phyloP scores from a whole-genome alignment of 345 rosid genomes.

The Eucalyptus shirleyi region DNA sequence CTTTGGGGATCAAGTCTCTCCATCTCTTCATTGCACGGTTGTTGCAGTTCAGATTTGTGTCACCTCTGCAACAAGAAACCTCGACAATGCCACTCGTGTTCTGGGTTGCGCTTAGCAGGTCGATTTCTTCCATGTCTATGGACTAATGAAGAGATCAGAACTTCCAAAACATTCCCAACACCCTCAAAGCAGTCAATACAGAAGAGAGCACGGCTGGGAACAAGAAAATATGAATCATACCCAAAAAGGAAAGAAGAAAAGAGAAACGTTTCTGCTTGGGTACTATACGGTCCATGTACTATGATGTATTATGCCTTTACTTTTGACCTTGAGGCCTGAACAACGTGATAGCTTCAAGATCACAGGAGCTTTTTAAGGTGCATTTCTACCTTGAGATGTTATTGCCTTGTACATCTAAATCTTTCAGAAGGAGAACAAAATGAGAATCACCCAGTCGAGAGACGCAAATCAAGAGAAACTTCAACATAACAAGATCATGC shows the following conservation, averaged over 20 bases:
- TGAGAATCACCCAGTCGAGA: not conserved
- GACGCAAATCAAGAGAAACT: not conserved
- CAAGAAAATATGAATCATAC: not conserved
- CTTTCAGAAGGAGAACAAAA: not conserved
- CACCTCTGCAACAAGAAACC: not conserved
- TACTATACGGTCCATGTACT: not conserved
- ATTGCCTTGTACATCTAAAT: not conserved
- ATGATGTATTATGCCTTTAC: not conserved
- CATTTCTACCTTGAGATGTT: not conserved
- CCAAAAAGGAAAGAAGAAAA: not conserved
- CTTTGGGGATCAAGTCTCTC: not conserved
- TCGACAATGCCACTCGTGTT: not conserved
- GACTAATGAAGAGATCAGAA: not conserved
- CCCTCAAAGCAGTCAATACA: not conserved
- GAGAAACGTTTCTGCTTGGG: not conserved
- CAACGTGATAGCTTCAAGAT: not conserved
- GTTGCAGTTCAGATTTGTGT: conserved; percentile 2
- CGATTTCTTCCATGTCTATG: conserved; percentile 8
- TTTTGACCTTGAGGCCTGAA: not conserved
- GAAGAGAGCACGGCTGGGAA: not conserved
- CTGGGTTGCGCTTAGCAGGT: conserved; percentile 10
- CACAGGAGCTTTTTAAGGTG: not conserved
- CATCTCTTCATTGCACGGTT: conserved; percentile 12
- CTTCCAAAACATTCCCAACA: not conserved
- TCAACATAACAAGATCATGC: not conserved